These are phyloP conservation scores for Lecanicillium sp. DNA, from an alignment of 2,329 filamentous ascomycete species.

Conservation along the genomic window DNA sequence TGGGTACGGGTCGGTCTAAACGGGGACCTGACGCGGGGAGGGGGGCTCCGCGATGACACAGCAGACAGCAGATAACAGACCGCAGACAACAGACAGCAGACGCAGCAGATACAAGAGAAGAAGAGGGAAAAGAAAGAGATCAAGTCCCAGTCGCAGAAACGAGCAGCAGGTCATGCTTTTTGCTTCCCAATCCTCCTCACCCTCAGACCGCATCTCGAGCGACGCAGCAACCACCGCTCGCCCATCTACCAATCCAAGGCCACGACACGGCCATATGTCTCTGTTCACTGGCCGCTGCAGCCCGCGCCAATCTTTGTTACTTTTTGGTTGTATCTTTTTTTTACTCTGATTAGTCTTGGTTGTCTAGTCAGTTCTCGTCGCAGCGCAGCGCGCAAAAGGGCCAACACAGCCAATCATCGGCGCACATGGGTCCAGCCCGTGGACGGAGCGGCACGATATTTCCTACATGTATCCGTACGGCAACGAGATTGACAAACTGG, in stretches of 20 bases:
- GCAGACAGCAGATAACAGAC: background rate
- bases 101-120: background rate
- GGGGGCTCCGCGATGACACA: constrained; percentile 3
- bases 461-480: too few relatives aligned
- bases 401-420: constrained; percentile 18
- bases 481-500: too few relatives aligned
- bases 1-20: background rate
- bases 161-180: background rate
- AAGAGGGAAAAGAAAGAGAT: background rate
- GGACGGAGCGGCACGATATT: too few relatives aligned
- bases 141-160: background rate
- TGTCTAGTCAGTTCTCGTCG: too few relatives aligned
- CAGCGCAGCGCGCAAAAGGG: background rate
- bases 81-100: background rate
- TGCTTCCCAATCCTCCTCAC: background rate
- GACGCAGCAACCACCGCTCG: background rate
- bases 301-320: constrained; percentile 3
- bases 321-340: background rate
- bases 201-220: background rate
- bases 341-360: background rate
- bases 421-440: constrained; percentile 23
- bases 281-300: constrained; percentile 6
- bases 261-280: constrained; percentile 5
- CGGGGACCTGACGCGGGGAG: background rate
- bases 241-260: constrained; percentile 4